Evolutionary conservation across 306 rosid species (phyloP), one percentile per base, ranked within the genome.

Genomic region (Delonix regia): DNA sequence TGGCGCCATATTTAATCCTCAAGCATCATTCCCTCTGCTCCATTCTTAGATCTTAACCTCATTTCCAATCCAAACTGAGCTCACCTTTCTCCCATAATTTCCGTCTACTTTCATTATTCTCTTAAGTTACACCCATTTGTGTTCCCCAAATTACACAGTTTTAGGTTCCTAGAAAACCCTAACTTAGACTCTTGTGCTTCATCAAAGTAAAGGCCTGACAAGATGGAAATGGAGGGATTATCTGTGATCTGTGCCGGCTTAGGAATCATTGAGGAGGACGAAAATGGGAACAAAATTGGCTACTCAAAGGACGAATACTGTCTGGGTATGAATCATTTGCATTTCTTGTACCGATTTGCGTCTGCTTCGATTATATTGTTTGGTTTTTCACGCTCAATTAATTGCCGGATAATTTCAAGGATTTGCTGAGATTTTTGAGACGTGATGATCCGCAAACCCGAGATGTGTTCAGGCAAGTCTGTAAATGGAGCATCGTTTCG

Each of bases 381-480:
- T 41, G 7, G 21, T 59, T 75, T n/a, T 56, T 59, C 11, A 19
- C 38, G 36, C 0, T 78, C 34, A 56, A 51, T 57, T 39, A 21
- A 57, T 19, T 42, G 41, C 75, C 85, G 92, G 99, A 95, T 87
- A 92, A 95, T 80, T 81, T 95, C 80, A 95, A 95, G 79, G 99
- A 95, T 85, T 85, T 95, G 82, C 81, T 95, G 75, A 85, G 99
- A 84, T 95, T 95, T 83, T 79, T 95, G 89, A 83, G 99, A 78
- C 97, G 99, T 3, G 99, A 95, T 30, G 98, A 95, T 45, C 98
- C 93, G 12, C 92, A 89, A 72, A 79, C 87, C 5, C 94, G 98
- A 2, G 92, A 88, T 25, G 99, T 92, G 64, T 92, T 92, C 79
- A 95, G 92, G 75, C 96, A 92, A 84, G 97, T 95, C 4, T 92